Percentiles rank a stretch among this genome's conserved stretches.
Conservation (phyloP, 2,329 filamentous ascomycete genomes). For the Epichloe sp. region DNA sequence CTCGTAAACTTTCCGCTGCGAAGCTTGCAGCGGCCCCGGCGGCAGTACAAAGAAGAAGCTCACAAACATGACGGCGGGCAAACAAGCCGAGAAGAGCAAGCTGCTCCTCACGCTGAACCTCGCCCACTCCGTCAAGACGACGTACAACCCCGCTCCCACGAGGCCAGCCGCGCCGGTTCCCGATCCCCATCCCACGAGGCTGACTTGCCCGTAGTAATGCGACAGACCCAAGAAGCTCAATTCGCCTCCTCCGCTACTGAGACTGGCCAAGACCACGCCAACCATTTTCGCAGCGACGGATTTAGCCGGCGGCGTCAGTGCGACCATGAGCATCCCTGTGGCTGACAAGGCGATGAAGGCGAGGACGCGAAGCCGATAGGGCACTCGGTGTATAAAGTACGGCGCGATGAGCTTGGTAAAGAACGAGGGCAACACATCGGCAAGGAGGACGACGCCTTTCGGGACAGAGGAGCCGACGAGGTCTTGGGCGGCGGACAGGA, state of each 20-base stretch:
- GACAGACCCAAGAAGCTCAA: conserved; percentile 83
- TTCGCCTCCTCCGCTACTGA: conserved; percentile 79
- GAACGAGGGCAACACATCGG: conserved; percentile 85
- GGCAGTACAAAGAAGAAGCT: conserved; percentile 81
- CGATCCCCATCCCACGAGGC: conserved; percentile 81
- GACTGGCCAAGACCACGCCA: conserved; percentile 72
- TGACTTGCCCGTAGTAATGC: conserved; percentile 82
- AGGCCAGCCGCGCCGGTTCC: conserved; percentile 84
- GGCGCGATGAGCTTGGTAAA: conserved; percentile 76
- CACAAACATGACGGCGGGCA: conserved; percentile 71
- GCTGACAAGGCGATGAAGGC: conserved; percentile 63
- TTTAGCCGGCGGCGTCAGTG: conserved; percentile 54
- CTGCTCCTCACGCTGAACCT: conserved; percentile 62
- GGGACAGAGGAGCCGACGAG: conserved; percentile 83
- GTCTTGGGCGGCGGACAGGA: conserved; percentile 88
- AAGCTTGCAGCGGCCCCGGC: conserved; percentile 44
- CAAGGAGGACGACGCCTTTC: conserved; percentile 84
- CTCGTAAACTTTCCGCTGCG: conserved; percentile 38
- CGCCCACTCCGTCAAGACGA: conserved; percentile 69
- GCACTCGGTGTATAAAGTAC: conserved; percentile 83
- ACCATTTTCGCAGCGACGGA: conserved; percentile 64
- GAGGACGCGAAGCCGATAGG: conserved; percentile 64
- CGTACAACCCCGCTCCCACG: conserved; percentile 77
- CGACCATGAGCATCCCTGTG: conserved; percentile 80
- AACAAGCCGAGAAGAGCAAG: conserved; percentile 61